phyloP scores from a whole-genome alignment of 192 early-diverging fungal species.

The Phlyctochytrium arcticum region DNA sequence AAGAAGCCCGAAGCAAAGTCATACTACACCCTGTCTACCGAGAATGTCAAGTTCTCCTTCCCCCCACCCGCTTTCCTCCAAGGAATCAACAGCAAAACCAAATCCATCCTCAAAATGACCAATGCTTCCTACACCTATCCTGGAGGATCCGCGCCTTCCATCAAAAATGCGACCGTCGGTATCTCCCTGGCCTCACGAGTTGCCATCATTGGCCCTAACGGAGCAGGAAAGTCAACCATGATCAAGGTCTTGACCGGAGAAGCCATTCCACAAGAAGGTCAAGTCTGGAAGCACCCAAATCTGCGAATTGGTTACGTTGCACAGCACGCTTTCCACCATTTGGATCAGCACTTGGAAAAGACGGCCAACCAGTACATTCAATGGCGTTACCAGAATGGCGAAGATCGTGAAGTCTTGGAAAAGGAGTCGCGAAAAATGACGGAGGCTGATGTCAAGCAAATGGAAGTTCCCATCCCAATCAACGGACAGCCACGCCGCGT shows the following conservation, averaged over 20 bases:
- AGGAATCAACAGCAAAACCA: conserved; percentile 70
- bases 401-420: conserved; percentile 72
- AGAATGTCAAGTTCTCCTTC: conserved; percentile 70
- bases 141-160: conserved; percentile 54
- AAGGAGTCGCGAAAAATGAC: conserved; percentile 68
- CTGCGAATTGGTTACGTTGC: conserved; percentile 80
- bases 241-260: conserved; percentile 69
- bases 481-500: conserved; percentile 56
- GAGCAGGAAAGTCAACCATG: conserved; percentile 47
- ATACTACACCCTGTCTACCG: conserved; percentile 68
- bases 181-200: conserved; percentile 74
- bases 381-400: conserved; percentile 75
- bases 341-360: conserved; percentile 73
- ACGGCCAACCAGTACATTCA: conserved; percentile 76
- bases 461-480: conserved; percentile 53
- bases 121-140: conserved; percentile 70
- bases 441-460: conserved; percentile 60
- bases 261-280: conserved; percentile 63
- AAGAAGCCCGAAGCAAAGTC: conserved; percentile 68
- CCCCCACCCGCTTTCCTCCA: conserved; percentile 71
- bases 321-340: conserved; percentile 84
- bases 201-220: conserved; percentile 71
- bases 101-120: conserved; percentile 75
- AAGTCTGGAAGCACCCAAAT: conserved; percentile 79
- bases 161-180: conserved; percentile 58